Percentiles rank a stretch among this genome's conserved stretches.
These are phyloP conservation scores for Corchorus olitorius DNA, from an alignment of 345 rosid genomes.

Conservation along the genomic window DNA sequence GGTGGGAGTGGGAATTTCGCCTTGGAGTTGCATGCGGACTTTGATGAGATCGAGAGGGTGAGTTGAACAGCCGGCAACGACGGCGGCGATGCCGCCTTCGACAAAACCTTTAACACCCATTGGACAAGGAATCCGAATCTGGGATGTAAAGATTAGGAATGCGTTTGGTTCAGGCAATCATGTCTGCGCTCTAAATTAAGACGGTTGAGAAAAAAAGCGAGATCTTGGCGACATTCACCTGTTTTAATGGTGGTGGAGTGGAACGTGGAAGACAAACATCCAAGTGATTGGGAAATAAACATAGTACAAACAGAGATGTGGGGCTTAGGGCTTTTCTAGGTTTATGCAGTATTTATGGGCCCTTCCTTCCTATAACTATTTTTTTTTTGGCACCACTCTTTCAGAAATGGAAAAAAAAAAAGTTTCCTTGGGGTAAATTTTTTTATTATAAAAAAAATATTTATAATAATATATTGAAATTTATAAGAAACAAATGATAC, in stretches of 20 bases:
- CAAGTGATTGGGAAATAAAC: no score
- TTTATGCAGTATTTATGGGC: not conserved
- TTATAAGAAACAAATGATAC: no score
- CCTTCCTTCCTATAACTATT: no score
- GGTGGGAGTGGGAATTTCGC: slow-evolving; percentile 34
- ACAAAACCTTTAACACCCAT: slow-evolving; percentile 65
- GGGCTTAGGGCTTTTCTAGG: not conserved
- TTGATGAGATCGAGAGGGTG: slow-evolving; percentile 89
- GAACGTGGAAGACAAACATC: no score
- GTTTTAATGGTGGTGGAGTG: no score
- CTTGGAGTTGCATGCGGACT: slow-evolving; percentile 86
- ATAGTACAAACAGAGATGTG: not conserved
- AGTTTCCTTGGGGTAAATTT: no score
- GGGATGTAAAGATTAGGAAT: not conserved
- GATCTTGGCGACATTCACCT: no score
- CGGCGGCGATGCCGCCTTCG: slow-evolving; percentile 76
- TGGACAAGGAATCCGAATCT: not conserved
- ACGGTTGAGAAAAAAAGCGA: not conserved
- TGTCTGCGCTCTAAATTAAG: no score
- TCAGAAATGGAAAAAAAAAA: no score
- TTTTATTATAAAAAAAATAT: no score
- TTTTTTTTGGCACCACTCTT: no score
- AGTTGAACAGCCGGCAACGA: slow-evolving; percentile 78
- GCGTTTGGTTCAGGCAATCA: not conserved
- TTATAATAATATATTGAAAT: no score